Evolutionary conservation across 2,329 filamentous ascomycete genomes (phyloP).

Genomic region (Epichloe elymi): DNA sequence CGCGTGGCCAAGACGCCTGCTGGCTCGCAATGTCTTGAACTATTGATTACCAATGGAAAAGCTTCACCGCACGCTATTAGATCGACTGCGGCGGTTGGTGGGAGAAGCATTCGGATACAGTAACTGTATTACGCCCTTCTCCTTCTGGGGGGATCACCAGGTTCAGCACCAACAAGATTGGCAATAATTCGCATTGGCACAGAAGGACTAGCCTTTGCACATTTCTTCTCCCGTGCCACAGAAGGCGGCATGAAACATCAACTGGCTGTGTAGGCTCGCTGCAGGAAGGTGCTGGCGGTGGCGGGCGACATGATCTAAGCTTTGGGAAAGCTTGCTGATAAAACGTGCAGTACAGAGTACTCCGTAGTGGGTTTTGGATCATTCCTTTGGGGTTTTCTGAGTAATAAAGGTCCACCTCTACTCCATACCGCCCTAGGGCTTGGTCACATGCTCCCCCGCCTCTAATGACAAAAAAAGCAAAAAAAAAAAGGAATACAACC

Average conservation of each 20-base stretch:
- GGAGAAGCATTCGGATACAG: neutral
- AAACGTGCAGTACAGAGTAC: too few relatives aligned
- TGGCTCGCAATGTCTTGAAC: neutral
- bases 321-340: neutral
- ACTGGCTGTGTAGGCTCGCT: neutral
- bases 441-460: too few relatives aligned
- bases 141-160: neutral
- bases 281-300: neutral
- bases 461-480: too few relatives aligned
- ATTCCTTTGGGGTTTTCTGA: too few relatives aligned
- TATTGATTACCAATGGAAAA: too few relatives aligned
- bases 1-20: neutral
- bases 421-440: too few relatives aligned
- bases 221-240: neutral
- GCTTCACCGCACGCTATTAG: neutral
- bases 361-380: too few relatives aligned
- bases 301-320: neutral
- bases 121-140: too few relatives aligned
- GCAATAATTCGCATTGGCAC: neutral
- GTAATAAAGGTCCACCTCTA: too few relatives aligned
- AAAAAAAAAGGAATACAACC: too few relatives aligned
- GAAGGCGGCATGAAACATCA: neutral
- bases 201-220: neutral
- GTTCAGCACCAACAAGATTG: neutral
- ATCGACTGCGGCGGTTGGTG: neutral